These are phyloP conservation scores for Ophiostoma perfectum DNA, from an alignment of 2,329 filamentous ascomycete species.

Conservation along the genomic window DNA sequence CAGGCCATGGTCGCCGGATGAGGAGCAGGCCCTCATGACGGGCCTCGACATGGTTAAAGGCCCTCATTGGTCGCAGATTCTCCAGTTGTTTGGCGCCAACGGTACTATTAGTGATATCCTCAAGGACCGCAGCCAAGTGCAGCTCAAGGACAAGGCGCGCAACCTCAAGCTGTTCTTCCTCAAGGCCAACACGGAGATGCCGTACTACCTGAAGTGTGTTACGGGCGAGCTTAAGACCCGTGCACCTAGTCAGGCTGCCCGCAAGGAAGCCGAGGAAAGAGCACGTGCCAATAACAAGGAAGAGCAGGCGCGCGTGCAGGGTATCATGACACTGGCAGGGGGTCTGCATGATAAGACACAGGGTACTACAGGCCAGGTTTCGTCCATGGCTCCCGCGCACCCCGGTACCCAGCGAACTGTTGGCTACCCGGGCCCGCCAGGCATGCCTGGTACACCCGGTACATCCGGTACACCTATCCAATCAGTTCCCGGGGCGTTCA, in stretches of 20 bases:
- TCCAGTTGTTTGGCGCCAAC: conserved; percentile 73
- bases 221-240: conserved; percentile 85
- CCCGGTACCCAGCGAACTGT: background rate
- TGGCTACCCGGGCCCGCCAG: background rate
- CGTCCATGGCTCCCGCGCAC: background rate
- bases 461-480: background rate
- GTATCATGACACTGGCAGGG: conserved; percentile 52
- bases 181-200: conserved; percentile 86
- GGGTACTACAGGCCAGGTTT: background rate
- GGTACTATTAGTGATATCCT: conserved; percentile 77
- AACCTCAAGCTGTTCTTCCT: conserved; percentile 89
- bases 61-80: conserved; percentile 88
- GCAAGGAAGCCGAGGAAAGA: conserved; percentile 62
- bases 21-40: conserved; percentile 84
- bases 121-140: conserved; percentile 84
- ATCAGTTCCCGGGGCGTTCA: background rate
- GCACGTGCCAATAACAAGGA: conserved; percentile 55
- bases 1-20: conserved; percentile 80
- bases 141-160: conserved; percentile 85
- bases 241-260: conserved; percentile 66
- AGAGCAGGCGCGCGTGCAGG: conserved; percentile 54
- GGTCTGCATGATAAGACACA: conserved; percentile 42
- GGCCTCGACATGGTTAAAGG: conserved; percentile 84
- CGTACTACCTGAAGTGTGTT: conserved; percentile 78
- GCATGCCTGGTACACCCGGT: background rate